Evolutionary conservation across 208 protist species (phyloP), one percentile per base, ranked within the genome.

Genomic region (Kentomonas sorsogonicus): DNA sequence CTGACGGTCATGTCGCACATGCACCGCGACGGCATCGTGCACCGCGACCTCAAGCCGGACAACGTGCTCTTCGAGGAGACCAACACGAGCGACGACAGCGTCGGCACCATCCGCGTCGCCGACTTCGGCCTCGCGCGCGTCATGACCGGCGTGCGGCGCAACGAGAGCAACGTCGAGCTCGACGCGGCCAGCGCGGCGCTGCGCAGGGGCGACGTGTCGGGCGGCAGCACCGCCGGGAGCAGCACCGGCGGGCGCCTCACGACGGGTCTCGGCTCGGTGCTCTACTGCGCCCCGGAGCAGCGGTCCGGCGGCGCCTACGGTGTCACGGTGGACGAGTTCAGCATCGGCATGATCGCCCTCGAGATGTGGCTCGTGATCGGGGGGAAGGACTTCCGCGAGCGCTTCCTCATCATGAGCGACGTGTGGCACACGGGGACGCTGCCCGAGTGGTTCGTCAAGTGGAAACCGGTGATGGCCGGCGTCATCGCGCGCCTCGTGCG

Each of bases 311-410:
- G 73, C 9, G 39, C 74, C n/a, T 94, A 94, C 64, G 79, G 71
- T 53, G 77, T 87, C 68, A 94, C 87, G 53, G 84, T 94, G 31
- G 87, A 94, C 47, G 84, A 91, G 62, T 94, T 89, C 57, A 86
- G 79, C 51, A 69, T 91, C 22, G 87, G 87, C 5, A 91, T 94
- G 83, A 94, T 94, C 38, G 82, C 83, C 1, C 63, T 91, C 16
- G 87, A 94, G 53, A 94, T 94, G 87, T 93, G 86, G 83, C 69
- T 93, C 25, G 66, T 72, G 41, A 71, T 93, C 3, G 75, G 69
- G 5, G 79, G 83, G 22, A 85, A 88, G 50, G 77, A 70, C 53
- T 93, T 93, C 45, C 76, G 83, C 23, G 82, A 93, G 18, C 63
- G 79, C 23, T 88, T 84, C 54, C 80, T 65, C 57, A 91, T 91